phyloP scores from a whole-genome alignment of 306 rosid genomes.

The Cicer pinnatifidum region DNA sequence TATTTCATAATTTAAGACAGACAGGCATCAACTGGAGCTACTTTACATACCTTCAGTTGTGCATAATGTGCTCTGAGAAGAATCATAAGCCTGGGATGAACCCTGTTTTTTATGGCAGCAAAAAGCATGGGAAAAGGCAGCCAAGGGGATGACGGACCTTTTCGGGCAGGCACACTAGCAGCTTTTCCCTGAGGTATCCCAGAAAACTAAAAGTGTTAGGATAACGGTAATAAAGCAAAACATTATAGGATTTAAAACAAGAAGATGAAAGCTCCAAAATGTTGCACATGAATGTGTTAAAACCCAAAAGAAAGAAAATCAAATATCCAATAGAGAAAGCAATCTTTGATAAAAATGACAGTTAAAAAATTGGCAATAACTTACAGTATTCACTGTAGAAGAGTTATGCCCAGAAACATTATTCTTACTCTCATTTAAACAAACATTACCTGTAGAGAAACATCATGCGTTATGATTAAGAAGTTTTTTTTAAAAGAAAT shows the following conservation, averaged over 20 bases:
- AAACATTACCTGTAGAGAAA: constrained; percentile 49
- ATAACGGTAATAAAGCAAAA: constrained; percentile 26
- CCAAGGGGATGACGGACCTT: constrained; percentile 78
- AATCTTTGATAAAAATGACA: background rate
- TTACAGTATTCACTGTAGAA: constrained; percentile 56
- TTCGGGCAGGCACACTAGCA: constrained; percentile 54
- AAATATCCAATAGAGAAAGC: background rate
- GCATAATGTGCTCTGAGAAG: constrained; percentile 54
- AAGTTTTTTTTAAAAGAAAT: constrained; percentile 7
- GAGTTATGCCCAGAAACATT: constrained; percentile 60
- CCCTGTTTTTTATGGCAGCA: constrained; percentile 61
- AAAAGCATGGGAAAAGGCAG: constrained; percentile 79
- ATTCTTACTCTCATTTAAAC: constrained; percentile 51
- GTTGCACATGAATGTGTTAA: background rate
- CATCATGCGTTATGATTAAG: constrained; percentile 38
- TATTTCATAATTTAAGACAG: constrained; percentile 20
- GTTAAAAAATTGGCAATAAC: constrained; percentile 17
- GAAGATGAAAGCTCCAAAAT: constrained; percentile 27
- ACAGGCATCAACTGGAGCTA: constrained; percentile 7
- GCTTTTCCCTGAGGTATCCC: constrained; percentile 56
- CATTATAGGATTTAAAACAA: constrained; percentile 21
- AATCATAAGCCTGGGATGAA: constrained; percentile 57
- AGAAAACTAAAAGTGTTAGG: constrained; percentile 40
- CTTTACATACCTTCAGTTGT: constrained; percentile 61
- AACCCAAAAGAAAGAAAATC: background rate